Evolutionary conservation across 2,329 filamentous ascomycete genomes (phyloP).

Genomic region (Arthrobotrys iridis): DNA sequence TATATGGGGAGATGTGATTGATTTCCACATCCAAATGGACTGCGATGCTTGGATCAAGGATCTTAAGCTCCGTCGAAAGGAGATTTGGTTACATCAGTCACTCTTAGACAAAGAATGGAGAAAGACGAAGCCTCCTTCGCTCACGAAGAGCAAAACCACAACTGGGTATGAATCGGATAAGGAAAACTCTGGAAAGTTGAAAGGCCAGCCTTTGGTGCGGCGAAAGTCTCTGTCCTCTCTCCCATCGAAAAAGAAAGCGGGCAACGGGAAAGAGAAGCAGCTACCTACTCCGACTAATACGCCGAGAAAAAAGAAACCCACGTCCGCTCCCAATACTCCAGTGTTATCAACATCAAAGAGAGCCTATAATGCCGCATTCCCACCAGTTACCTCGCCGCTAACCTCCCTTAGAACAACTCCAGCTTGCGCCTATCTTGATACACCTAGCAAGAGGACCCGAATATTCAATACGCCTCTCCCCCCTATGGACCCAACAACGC

Average conservation of each 20-base stretch:
- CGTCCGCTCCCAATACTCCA: slow-evolving; percentile 33
- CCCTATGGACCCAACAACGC: slow-evolving; percentile 32
- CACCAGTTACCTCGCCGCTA: slow-evolving; percentile 28
- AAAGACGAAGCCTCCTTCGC: slow-evolving; percentile 31
- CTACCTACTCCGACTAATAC: slow-evolving; percentile 44
- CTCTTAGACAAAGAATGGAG: slow-evolving; percentile 47
- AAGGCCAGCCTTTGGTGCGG: slow-evolving; percentile 35
- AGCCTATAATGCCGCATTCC: slow-evolving; percentile 26
- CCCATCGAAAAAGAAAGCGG: slow-evolving; percentile 36
- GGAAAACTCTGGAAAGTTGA: slow-evolving; percentile 37
- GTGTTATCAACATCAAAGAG: slow-evolving; percentile 24
- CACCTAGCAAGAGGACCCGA: slow-evolving; percentile 29
- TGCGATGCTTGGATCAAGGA: slow-evolving; percentile 78
- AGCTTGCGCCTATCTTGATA: slow-evolving; percentile 20
- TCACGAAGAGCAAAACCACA: slow-evolving; percentile 46
- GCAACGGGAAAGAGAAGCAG: slow-evolving; percentile 24
- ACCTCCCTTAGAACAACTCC: slow-evolving; percentile 28
- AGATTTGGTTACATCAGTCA: slow-evolving; percentile 65
- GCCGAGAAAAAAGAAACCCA: slow-evolving; percentile 32
- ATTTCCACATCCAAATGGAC: slow-evolving; percentile 79
- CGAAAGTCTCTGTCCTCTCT: slow-evolving; percentile 42
- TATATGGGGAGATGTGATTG: slow-evolving; percentile 76
- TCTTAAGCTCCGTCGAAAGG: slow-evolving; percentile 69
- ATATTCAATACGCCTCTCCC: slow-evolving; percentile 16
- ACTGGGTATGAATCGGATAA: slow-evolving; percentile 50